phyloP scores from a whole-genome alignment of 2,329 filamentous ascomycete genomes.

The Allantophomopsis lycopodina region DNA sequence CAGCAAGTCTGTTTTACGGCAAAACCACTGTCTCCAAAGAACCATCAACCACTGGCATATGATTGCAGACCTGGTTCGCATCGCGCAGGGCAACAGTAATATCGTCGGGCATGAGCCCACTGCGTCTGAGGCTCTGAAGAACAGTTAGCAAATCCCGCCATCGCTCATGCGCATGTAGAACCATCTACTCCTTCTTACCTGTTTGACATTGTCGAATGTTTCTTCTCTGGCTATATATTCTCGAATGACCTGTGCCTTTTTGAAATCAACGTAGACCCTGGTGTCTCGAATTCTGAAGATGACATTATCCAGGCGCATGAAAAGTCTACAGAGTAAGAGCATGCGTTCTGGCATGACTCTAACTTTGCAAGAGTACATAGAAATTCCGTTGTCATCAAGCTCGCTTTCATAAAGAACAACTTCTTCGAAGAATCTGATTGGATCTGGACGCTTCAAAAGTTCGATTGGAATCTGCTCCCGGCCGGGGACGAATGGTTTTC shows the following conservation, averaged over 20 bases:
- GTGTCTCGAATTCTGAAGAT: conserved; percentile 81
- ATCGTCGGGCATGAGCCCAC: conserved; percentile 49
- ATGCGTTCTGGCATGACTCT: conserved; percentile 85
- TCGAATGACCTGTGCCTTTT: conserved; percentile 61
- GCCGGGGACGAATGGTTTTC: conserved; percentile 12
- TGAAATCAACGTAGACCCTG: conserved; percentile 83
- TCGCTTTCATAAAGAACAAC: conserved; percentile 96
- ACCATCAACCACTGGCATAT: conserved; percentile 59
- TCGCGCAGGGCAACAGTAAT: conserved; percentile 67
- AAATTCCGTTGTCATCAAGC: conserved; percentile 93
- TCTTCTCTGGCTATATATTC: conserved; percentile 88
- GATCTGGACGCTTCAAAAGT: conserved; percentile 76
- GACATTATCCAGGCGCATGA: conserved; percentile 87
- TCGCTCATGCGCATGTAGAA: neutral
- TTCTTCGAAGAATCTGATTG: conserved; percentile 93
- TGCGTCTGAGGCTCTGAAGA: conserved; percentile 30
- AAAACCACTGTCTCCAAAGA: conserved; percentile 35
- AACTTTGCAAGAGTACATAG: conserved; percentile 78
- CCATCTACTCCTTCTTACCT: conserved; percentile 31
- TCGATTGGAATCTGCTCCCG: conserved; percentile 60
- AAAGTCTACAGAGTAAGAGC: conserved; percentile 73
- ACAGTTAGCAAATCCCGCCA: neutral
- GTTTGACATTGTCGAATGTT: conserved; percentile 61
- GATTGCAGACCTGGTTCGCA: conserved; percentile 57
- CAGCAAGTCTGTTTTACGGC: conserved; percentile 4